Evolutionary conservation across 768 basidiomycete genomes (phyloP).

Genomic region (Suillus cothurnatus): DNA sequence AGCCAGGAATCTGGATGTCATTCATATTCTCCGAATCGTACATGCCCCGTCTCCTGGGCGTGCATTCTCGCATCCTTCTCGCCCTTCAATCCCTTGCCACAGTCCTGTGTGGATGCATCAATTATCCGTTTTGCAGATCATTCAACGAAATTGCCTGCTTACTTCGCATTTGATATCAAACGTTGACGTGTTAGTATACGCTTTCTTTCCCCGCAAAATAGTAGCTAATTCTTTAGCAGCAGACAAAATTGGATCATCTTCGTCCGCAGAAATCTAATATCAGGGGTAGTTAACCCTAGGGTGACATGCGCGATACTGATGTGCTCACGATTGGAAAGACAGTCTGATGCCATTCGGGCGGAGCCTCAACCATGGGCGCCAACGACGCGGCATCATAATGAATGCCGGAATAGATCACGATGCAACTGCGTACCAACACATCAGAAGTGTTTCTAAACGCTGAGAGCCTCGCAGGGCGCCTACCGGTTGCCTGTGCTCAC

Average conservation of each 20-base stretch:
- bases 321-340: slow-evolving; percentile 63
- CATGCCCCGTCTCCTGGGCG: slow-evolving; percentile 85
- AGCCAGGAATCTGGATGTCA: slow-evolving; percentile 11
- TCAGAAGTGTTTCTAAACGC: background rate
- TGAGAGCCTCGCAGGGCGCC: background rate
- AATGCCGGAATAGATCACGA: slow-evolving; percentile 94
- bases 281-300: background rate
- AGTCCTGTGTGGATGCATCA: slow-evolving; percentile 51
- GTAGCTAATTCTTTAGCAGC: slow-evolving; percentile 74
- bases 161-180: slow-evolving; percentile 92
- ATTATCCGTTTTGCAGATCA: slow-evolving; percentile 9
- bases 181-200: slow-evolving; percentile 89
- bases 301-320: slow-evolving; percentile 1
- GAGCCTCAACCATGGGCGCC: slow-evolving; percentile 75
- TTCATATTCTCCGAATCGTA: slow-evolving; percentile 80
- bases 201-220: slow-evolving; percentile 72
- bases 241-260: slow-evolving; percentile 55
- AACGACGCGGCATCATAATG: slow-evolving; percentile 93
- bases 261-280: slow-evolving; percentile 31
- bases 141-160: slow-evolving; percentile 21
- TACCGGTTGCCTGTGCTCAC: slow-evolving; percentile 37
- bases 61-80: slow-evolving; percentile 93
- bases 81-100: slow-evolving; percentile 84
- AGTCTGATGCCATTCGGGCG: slow-evolving; percentile 88
- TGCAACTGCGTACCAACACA: slow-evolving; percentile 43